Conservation (phyloP, 352 stramenopile species). For the Pythium brachiatum region DNA sequence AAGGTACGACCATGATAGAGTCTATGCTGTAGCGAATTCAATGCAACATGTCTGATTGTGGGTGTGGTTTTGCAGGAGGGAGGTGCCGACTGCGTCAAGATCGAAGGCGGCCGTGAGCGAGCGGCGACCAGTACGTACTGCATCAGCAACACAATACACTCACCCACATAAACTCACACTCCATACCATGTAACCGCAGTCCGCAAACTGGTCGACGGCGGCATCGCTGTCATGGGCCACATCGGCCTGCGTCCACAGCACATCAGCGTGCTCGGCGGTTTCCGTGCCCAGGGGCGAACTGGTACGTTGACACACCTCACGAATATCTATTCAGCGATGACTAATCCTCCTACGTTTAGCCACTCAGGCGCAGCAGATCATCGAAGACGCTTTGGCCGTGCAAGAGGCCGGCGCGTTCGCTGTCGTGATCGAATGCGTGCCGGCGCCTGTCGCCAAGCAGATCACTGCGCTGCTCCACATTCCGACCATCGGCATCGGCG, state of each 20-base stretch:
- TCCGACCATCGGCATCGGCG: constrained; percentile 98
- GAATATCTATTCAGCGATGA: background rate
- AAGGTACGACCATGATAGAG: constrained; percentile 52
- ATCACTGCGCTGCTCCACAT: constrained; percentile 96
- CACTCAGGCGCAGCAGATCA: constrained; percentile 84
- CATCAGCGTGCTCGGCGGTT: constrained; percentile 95
- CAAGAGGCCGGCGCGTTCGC: constrained; percentile 96
- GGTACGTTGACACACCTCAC: constrained; percentile 37
- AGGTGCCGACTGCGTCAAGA: constrained; percentile 97
- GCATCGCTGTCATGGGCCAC: constrained; percentile 98
- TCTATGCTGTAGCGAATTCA: background rate
- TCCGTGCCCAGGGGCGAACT: constrained; percentile 95
- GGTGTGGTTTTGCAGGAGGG: constrained; percentile 78
- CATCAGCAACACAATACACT: background rate
- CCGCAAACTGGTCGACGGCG: constrained; percentile 66
- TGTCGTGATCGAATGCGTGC: constrained; percentile 86
- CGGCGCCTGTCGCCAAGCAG: constrained; percentile 87
- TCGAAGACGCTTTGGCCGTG: constrained; percentile 96
- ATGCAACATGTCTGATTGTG: background rate
- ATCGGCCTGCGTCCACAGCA: constrained; percentile 96
- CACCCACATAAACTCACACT: background rate
- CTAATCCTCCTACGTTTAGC: constrained; percentile 27
- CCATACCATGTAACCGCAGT: constrained; percentile 31
- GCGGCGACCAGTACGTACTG: constrained; percentile 56
- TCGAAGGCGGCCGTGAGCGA: constrained; percentile 93